Conservation (phyloP, 352 stramenopile genomes). For the Globisporangium uncinulatum region DNA sequence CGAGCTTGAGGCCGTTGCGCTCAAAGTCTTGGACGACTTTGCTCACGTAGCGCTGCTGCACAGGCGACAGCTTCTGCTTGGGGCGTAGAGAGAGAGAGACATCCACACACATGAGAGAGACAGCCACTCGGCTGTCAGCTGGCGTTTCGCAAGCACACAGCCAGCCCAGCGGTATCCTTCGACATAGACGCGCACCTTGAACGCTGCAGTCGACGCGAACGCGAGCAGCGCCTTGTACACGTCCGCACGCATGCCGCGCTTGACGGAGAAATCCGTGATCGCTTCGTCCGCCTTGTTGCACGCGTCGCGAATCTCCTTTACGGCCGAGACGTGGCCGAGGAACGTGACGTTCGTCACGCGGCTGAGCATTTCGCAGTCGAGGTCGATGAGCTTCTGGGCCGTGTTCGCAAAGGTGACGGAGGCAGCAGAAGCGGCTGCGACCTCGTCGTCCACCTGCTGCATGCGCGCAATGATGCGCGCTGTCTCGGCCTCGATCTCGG, state of each 20-base stretch:
- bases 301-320: slow-evolving; percentile 68
- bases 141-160: not conserved
- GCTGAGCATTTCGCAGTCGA: slow-evolving; percentile 83
- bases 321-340: slow-evolving; percentile 65
- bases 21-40: slow-evolving; percentile 78
- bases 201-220: slow-evolving; percentile 40
- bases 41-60: slow-evolving; percentile 77
- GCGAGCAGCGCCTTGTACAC: slow-evolving; percentile 75
- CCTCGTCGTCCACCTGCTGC: slow-evolving; percentile 64
- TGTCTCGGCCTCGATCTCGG: slow-evolving; percentile 70
- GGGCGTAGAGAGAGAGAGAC: not conserved
- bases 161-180: too few species aligned
- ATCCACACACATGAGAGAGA: not conserved
- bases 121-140: not conserved
- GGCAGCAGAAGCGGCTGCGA: slow-evolving; percentile 28
- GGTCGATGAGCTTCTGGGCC: slow-evolving; percentile 72
- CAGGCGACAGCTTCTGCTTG: slow-evolving; percentile 37
- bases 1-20: slow-evolving; percentile 78
- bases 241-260: slow-evolving; percentile 75
- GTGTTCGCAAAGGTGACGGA: slow-evolving; percentile 57
- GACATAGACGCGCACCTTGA: slow-evolving; percentile 38
- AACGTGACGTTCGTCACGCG: slow-evolving; percentile 84
- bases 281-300: slow-evolving; percentile 74
- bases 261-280: slow-evolving; percentile 74
- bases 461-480: slow-evolving; percentile 60